Percentiles rank a stretch among this genome's conserved stretches.
phyloP scores from a whole-genome alignment of 768 basidiomycete species.

The Rhodotorula graminis region DNA sequence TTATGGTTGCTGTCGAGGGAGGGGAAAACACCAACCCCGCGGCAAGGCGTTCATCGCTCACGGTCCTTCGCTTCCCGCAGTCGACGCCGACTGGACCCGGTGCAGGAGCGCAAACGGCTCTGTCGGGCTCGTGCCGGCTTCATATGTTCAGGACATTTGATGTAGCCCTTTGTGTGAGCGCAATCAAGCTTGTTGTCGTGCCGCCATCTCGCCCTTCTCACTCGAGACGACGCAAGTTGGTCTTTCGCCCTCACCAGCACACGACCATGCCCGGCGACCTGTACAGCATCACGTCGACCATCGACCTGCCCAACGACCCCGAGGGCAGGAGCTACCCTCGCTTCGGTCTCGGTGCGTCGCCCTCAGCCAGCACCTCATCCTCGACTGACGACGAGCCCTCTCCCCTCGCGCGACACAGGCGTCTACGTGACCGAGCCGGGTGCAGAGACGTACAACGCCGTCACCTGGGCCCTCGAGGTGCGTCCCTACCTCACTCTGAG shows the following conservation, averaged over 20 bases:
- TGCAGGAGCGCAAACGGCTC: constrained; percentile 2
- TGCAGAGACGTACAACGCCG: constrained; percentile 56
- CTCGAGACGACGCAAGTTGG: background rate
- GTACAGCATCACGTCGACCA: constrained; percentile 16
- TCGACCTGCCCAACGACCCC: constrained; percentile 51
- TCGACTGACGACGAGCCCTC: background rate
- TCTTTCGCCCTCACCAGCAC: background rate
- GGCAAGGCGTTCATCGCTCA: too few species aligned
- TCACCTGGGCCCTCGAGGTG: constrained; percentile 63
- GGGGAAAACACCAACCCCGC: background rate
- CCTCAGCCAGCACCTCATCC: background rate
- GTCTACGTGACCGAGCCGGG: constrained; percentile 62
- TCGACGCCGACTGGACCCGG: constrained; percentile 2
- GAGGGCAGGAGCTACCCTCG: constrained; percentile 56
- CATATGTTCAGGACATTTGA: background rate
- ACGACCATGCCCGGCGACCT: background rate
- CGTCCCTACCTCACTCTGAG: constrained; percentile 3
- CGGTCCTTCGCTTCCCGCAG: background rate
- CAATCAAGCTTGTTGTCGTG: too few species aligned
- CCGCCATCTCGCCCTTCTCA: background rate
- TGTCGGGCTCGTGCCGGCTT: background rate
- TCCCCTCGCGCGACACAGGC: constrained; percentile 45
- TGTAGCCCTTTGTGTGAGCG: too few species aligned
- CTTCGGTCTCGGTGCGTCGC: constrained; percentile 54
- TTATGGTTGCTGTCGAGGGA: background rate